phyloP scores from a whole-genome alignment of 2,329 filamentous ascomycete species.

The Purpureocillium lavendulum region DNA sequence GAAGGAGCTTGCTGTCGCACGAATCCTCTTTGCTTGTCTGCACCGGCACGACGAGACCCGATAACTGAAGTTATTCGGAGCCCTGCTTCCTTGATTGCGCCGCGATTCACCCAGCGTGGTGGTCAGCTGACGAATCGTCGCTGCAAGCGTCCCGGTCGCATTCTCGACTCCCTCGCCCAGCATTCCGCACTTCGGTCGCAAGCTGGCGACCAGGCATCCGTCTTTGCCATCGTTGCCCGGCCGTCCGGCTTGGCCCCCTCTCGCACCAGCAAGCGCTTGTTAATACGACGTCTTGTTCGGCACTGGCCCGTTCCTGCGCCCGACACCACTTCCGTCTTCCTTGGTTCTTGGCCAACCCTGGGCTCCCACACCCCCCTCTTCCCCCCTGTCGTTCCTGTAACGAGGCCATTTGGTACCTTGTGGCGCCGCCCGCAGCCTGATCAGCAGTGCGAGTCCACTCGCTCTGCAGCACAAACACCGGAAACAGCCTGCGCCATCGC shows the following conservation, averaged over 20 bases:
- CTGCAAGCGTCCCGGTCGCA: background rate
- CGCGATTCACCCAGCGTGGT: no score
- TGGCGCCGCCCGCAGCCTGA: conserved; percentile 2
- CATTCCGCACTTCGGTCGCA: background rate
- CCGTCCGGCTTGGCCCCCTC: background rate
- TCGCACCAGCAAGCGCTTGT: background rate
- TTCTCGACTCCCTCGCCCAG: background rate
- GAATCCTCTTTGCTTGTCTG: no score
- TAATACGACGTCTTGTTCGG: background rate
- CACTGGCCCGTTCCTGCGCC: background rate
- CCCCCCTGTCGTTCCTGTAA: conserved; percentile 7
- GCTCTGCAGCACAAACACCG: background rate
- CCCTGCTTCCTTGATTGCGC: no score
- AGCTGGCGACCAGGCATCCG: background rate
- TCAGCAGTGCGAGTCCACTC: background rate
- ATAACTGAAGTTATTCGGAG: no score
- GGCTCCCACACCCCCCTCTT: background rate
- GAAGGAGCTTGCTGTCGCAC: no score
- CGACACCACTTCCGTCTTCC: background rate
- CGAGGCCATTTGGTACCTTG: conserved; percentile 2
- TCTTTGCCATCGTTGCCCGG: background rate
- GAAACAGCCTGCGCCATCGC: conserved; percentile 1
- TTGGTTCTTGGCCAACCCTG: background rate
- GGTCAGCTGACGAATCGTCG: no score
- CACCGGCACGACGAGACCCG: no score